These are phyloP conservation scores for Colletotrichum aenigma DNA, from an alignment of 2,329 filamentous ascomycete species.

Conservation along the genomic window DNA sequence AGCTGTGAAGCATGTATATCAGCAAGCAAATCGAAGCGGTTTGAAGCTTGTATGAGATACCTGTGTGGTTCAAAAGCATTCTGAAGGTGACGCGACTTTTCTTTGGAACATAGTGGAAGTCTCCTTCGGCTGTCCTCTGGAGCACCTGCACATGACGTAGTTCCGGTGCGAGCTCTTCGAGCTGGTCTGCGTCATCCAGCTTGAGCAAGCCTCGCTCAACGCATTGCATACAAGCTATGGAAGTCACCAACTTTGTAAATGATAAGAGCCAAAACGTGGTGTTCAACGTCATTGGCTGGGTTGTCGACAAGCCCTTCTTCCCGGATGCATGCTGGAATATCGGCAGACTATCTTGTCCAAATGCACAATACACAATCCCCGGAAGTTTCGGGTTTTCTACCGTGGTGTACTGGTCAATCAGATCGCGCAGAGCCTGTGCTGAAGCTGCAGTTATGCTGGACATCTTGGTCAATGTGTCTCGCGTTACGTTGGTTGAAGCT, in stretches of 20 bases:
- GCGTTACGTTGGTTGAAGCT: background rate
- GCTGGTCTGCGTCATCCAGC: conserved; percentile 46
- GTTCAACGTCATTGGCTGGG: conserved; percentile 27
- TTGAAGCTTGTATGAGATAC: background rate
- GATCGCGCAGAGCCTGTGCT: background rate
- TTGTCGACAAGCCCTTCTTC: background rate
- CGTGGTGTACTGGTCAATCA: conserved; percentile 5
- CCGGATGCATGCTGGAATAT: background rate
- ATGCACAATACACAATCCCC: background rate
- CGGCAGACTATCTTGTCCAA: background rate
- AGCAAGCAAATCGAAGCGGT: background rate
- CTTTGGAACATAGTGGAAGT: conserved; percentile 29
- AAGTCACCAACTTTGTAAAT: conserved; percentile 49
- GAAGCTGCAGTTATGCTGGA: background rate
- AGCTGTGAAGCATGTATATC: conserved; percentile 19
- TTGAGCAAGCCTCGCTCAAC: conserved; percentile 55
- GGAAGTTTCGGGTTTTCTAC: background rate
- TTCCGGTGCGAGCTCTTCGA: conserved; percentile 45
- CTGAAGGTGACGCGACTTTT: conserved; percentile 48
- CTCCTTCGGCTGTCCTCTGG: conserved; percentile 34
- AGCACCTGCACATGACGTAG: conserved; percentile 53
- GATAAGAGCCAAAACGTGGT: conserved; percentile 39
- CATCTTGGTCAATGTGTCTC: background rate
- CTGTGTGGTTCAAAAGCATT: conserved; percentile 57
- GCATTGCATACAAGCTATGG: conserved; percentile 55